Base-by-base conservation (phyloP, 306 rosid genomes). In the Prunus mira region DNA sequence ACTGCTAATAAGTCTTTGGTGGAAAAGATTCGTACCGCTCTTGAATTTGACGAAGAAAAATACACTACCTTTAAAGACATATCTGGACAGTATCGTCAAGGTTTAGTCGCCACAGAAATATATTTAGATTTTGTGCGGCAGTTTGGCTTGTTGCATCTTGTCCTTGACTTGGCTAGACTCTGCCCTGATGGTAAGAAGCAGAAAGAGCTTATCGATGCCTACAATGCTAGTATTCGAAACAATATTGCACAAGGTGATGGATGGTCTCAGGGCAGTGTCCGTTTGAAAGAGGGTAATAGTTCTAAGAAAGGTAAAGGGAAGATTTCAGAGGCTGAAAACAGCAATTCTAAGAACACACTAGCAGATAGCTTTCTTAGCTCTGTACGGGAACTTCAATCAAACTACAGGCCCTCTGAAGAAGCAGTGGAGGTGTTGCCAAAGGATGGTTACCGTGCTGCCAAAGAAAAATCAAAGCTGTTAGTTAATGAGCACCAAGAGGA, bases 1-100 rank as follows among this genome's bases (percentile, higher is more conserved):
- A 87, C 90, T 83, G 99, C 99, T 69, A 95, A 95, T 78, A 91
- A 89, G 80, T 87, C 99, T 60, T 79, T 95, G 82, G 93, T 95
- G 74, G 99, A 92, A 71, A 92, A 88, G 91, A 92, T 95, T 75
- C 93, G 85, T 2, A 65, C 87, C 71, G 93, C 87, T 41, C 97
- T 95, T 76, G 97, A 92, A 60, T 89, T 85, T 88, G 92, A 92
- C 30, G 88, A 86, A 81, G 99, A 91, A 13, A 92, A 80, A 64
- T 95, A 88, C 73, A 12, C 82, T 45, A 15, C 80, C 55, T 92
- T 95, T 74, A 95, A 91, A 84, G 97, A 87, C 56, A 87, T 95
- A 73, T 90, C 99, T 58, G 96, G 81, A 41, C 90, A 91, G 72
- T 95, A 87, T 83, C 96, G 99, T 66, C 97, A 83, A 84, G 97